These are phyloP conservation scores for Populus hybrid DNA, from an alignment of 441 rosid genomes.

Conservation along the genomic window DNA sequence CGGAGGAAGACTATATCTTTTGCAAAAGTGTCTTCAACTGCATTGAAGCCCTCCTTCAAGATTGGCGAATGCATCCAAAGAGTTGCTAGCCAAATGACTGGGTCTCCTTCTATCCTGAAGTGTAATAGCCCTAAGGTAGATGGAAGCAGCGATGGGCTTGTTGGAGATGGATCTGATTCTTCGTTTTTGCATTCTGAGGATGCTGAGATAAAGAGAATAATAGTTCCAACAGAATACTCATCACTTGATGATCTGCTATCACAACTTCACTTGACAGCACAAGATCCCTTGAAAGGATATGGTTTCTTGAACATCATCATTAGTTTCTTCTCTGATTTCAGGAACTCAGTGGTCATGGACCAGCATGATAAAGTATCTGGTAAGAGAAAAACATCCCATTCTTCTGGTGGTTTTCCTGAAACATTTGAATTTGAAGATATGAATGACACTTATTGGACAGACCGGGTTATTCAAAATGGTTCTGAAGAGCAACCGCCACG, in stretches of 20 bases:
- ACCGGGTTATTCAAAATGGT: conserved; percentile 82
- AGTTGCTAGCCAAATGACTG: conserved; percentile 91
- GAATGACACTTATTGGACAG: conserved; percentile 96
- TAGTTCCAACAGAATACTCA: conserved; percentile 43
- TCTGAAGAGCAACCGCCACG: conserved; percentile 69
- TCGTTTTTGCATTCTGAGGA: conserved; percentile 37
- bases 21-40: conserved; percentile 49
- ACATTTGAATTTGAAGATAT: conserved; percentile 91
- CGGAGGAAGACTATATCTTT: conserved; percentile 59
- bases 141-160: conserved; percentile 25
- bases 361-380: conserved; percentile 41
- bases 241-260: conserved; percentile 61
- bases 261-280: conserved; percentile 68
- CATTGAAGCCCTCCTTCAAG: conserved; percentile 71
- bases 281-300: conserved; percentile 48
- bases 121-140: conserved; percentile 36
- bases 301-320: conserved; percentile 41
- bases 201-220: conserved; percentile 28
- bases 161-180: conserved; percentile 42
- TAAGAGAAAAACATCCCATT: conserved; percentile 41
- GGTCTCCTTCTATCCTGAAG: conserved; percentile 62
- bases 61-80: conserved; percentile 89
- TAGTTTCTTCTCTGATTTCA: conserved; percentile 75
- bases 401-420: conserved; percentile 43
- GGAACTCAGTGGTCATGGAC: conserved; percentile 53